Percentiles rank a stretch among this genome's conserved stretches.
Conservation (phyloP, 495 filamentous ascomycete species). For the Penicillium paxilli region DNA sequence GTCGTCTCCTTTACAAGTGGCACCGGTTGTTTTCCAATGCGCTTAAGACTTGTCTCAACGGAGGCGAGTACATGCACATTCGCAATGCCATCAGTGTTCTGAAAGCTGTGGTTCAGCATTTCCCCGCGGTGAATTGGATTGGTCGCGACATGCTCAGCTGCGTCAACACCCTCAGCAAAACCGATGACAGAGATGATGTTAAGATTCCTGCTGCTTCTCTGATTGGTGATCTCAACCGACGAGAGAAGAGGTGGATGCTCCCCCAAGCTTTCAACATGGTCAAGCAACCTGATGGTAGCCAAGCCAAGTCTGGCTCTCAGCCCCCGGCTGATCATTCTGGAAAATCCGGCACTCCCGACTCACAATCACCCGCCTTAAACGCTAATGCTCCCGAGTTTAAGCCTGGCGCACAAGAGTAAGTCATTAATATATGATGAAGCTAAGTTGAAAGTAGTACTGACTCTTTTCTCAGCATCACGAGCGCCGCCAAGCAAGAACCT, state of each 20-base stretch:
- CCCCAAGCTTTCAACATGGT: conserved; percentile 69
- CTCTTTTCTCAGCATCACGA: conserved; percentile 26
- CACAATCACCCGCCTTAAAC: conserved; percentile 41
- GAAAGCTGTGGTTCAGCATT: conserved; percentile 73
- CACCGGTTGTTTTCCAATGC: conserved; percentile 75
- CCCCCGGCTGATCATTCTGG: conserved; percentile 25
- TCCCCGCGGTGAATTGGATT: conserved; percentile 88
- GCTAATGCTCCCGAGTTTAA: conserved; percentile 50
- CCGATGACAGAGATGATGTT: conserved; percentile 80
- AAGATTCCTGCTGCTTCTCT: conserved; percentile 86
- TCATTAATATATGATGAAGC: conserved; percentile 10
- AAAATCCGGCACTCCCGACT: conserved; percentile 39
- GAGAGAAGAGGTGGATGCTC: conserved; percentile 80
- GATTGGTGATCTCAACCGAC: conserved; percentile 75
- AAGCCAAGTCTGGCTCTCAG: conserved; percentile 20
- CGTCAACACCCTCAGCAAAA: conserved; percentile 64
- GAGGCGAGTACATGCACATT: conserved; percentile 95
- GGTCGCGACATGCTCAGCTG: conserved; percentile 67
- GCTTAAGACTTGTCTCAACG: conserved; percentile 73
- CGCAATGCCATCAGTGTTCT: conserved; percentile 92
- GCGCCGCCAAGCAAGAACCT: conserved; percentile 28
- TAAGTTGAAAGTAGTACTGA: conserved; percentile 12
- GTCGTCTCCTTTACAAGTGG: conserved; percentile 84
- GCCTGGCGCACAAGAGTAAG: conserved; percentile 45
- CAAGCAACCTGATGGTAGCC: conserved; percentile 27